Conservation (phyloP, 441 rosid species). For the Brassica balearica region DNA sequence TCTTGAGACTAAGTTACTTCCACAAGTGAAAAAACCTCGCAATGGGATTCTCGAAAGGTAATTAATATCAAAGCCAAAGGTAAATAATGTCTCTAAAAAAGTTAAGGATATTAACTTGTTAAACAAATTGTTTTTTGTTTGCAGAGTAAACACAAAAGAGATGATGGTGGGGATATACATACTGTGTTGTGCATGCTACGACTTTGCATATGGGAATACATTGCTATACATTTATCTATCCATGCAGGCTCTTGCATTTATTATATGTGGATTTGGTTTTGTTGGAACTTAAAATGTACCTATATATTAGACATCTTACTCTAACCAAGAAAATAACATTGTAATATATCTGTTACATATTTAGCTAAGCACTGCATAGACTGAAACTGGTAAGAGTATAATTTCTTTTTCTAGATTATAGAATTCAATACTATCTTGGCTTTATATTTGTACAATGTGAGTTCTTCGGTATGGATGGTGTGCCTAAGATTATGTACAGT, state of each 20-base stretch:
- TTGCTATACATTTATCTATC: slow-evolving; percentile 49
- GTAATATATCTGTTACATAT: neutral
- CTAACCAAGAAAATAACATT: neutral
- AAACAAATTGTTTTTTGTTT: neutral
- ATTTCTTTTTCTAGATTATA: neutral
- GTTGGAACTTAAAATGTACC: slow-evolving; percentile 23
- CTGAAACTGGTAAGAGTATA: neutral
- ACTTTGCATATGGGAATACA: slow-evolving; percentile 43
- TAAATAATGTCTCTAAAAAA: neutral
- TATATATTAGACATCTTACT: neutral
- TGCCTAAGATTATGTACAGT: neutral
- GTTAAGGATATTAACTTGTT: neutral
- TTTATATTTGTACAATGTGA: neutral
- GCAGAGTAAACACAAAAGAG: slow-evolving; percentile 47
- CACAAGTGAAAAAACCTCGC: slow-evolving; percentile 41
- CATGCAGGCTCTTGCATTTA: slow-evolving; percentile 51
- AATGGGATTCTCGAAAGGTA: slow-evolving; percentile 44
- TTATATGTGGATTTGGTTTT: slow-evolving; percentile 46
- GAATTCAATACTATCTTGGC: neutral
- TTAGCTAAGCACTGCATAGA: neutral
- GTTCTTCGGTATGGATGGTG: neutral
- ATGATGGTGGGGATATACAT: slow-evolving; percentile 47
- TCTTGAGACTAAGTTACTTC: slow-evolving; percentile 39
- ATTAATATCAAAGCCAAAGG: neutral
- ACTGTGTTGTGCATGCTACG: slow-evolving; percentile 47